A percentile compares a stretch with the other conserved stretches of the same genome.
These are phyloP conservation scores for Pisolithus microcarpus DNA, from an alignment of 768 basidiomycete genomes.

Conservation along the genomic window DNA sequence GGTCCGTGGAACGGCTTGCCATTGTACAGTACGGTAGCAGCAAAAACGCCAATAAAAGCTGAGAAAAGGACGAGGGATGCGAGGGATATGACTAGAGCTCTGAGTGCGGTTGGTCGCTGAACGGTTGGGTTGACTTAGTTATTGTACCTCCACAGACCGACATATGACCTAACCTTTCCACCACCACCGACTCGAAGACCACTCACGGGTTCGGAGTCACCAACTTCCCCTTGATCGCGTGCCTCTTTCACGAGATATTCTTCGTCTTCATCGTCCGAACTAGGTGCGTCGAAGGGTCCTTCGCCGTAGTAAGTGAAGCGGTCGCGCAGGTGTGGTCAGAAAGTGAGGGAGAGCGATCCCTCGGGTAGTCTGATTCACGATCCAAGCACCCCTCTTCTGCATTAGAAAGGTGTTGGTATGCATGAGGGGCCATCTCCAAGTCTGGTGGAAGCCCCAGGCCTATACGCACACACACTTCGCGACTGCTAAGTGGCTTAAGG, in stretches of 20 bases:
- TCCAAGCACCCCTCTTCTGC: conserved; percentile 19
- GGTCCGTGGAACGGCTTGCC: conserved; percentile 44
- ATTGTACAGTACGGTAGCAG: conserved; percentile 61
- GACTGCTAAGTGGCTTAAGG: neutral
- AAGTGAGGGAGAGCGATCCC: neutral
- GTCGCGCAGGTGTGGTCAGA: conserved; percentile 18
- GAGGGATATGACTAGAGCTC: conserved; percentile 58
- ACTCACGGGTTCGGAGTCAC: conserved; percentile 22
- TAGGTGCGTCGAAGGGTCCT: conserved; percentile 69
- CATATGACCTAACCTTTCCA: conserved; percentile 26
- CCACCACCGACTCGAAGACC: conserved; percentile 31
- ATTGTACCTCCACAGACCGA: neutral
- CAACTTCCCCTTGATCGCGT: conserved; percentile 6
- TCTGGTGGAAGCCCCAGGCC: neutral
- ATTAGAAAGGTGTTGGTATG: conserved; percentile 26
- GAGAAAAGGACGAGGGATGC: conserved; percentile 54
- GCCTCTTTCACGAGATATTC: conserved; percentile 43
- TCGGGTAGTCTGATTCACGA: conserved; percentile 7
- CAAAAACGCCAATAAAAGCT: conserved; percentile 65
- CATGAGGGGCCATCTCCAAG: conserved; percentile 18
- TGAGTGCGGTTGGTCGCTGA: conserved; percentile 47
- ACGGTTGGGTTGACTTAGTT: conserved; percentile 4
- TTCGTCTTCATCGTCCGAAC: conserved; percentile 68
- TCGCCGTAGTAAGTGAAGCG: conserved; percentile 61
- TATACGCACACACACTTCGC: too few relatives aligned